Conservation (phyloP, 169 alveolate species). For the Plasmodium relictum region DNA sequence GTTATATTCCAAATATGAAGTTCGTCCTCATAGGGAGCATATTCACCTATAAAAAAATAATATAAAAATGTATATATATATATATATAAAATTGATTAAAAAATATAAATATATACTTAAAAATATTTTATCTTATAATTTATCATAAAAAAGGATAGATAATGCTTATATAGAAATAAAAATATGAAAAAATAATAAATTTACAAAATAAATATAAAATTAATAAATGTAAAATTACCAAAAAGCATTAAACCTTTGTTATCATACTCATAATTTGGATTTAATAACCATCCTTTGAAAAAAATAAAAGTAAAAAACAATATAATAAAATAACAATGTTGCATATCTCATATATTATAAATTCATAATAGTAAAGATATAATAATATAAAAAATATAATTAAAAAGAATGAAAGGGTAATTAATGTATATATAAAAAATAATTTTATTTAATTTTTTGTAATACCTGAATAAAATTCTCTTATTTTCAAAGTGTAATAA, state of each 20-base stretch:
- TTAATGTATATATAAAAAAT: not conserved
- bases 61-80: constrained; percentile 3
- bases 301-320: constrained; percentile 13
- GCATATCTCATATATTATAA: not conserved
- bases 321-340: not conserved
- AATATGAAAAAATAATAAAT: not conserved
- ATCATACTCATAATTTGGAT: constrained; percentile 34
- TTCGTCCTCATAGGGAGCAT: constrained; percentile 78
- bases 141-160: not conserved
- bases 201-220: not conserved
- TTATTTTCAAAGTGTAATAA: constrained; percentile 67
- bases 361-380: not conserved
- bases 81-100: not conserved
- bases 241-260: constrained; percentile 73
- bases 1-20: constrained; percentile 73
- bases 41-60: constrained; percentile 44
- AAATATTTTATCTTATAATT: not conserved
- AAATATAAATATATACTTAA: not conserved
- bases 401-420: not conserved
- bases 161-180: not conserved
- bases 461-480: constrained; percentile 64
- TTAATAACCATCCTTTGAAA: constrained; percentile 71
- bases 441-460: not conserved
- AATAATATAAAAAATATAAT: constrained; percentile 1
- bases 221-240: constrained; percentile 31